A percentile compares a stretch with the other conserved stretches of the same genome.
These are phyloP conservation scores for Clarireedia homoeocarpa DNA, from an alignment of 2,329 filamentous ascomycete genomes.

Conservation along the genomic window DNA sequence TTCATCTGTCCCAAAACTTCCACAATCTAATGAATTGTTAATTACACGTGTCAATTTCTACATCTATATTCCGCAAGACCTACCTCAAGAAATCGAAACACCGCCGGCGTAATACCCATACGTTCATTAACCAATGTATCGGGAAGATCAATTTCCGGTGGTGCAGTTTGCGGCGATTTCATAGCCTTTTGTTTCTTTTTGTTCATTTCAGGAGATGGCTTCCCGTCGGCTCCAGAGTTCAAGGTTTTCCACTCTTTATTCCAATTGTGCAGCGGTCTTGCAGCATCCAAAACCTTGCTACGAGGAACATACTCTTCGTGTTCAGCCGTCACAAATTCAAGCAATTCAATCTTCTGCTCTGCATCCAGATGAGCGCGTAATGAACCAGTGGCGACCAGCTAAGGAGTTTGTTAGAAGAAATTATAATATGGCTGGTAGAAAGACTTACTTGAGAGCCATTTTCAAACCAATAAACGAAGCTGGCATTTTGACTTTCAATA, in stretches of 20 bases:
- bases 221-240: slow-evolving; percentile 46
- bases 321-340: slow-evolving; percentile 70
- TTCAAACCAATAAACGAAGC: slow-evolving; percentile 82
- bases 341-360: slow-evolving; percentile 71
- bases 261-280: slow-evolving; percentile 55
- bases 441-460: slow-evolving; percentile 71
- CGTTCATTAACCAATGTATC: slow-evolving; percentile 47
- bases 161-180: slow-evolving; percentile 51
- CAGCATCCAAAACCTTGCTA: slow-evolving; percentile 51
- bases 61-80: neutral
- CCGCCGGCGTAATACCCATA: slow-evolving; percentile 52
- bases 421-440: neutral
- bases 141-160: slow-evolving; percentile 55
- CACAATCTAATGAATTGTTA: slow-evolving; percentile 41
- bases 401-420: slow-evolving; percentile 23
- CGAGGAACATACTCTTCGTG: slow-evolving; percentile 83
- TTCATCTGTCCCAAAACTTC: slow-evolving; percentile 62
- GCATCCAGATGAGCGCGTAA: slow-evolving; percentile 73
- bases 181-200: slow-evolving; percentile 56
- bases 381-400: slow-evolving; percentile 72
- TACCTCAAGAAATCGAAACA: slow-evolving; percentile 59
- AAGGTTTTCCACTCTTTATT: slow-evolving; percentile 56
- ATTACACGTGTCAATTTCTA: slow-evolving; percentile 1
- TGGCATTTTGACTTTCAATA: slow-evolving; percentile 69
- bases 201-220: slow-evolving; percentile 57